Base-by-base conservation (phyloP, 208 protist species). In the Trypanosoma melophagium region DNA sequence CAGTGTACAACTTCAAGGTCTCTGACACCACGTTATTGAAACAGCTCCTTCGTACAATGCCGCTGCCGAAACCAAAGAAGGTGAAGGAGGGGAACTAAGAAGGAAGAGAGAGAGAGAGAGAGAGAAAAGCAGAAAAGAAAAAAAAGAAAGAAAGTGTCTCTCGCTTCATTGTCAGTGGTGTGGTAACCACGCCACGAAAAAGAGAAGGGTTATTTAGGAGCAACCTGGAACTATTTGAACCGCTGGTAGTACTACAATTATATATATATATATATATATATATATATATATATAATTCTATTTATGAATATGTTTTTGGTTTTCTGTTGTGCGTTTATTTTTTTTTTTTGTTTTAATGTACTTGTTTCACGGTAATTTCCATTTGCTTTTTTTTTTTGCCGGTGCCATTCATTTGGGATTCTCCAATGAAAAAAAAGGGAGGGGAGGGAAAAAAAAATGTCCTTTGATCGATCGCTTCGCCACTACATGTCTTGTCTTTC, bases 21-120 rank as follows among this genome's bases (percentile, higher is more conserved):
- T 81, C 79, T 51, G 90, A 95, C 70, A 90, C 82, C 2, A 60
- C 69, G 24, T 57, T 95, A 44, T 77, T 95, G 58, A 64, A 69
- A 17, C 66, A 76, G 54, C 79, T 95, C 47, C 71, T 95, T 65
- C 64, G 59, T 21, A 83, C 79, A 41, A 92, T 91, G 82, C 74
- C 82, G 22, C 38, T 83, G 12, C 83, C 89, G 19, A 89, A 89
- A 74, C 52, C 59, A 66, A 81, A 79, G 28, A 73, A 60, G 9
- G 25, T 17, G 1, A 60, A 55, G 13, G 31, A 17, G 10, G 9
- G 38, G 22, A 69, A 60, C 0, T 70, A 77, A 38, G 14, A 7
- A 9, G 0, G 53, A 52, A 12, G 31, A 45, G 19, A 61, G 28
- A 31, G 10, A 70, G 24, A 28, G 1, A 9, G 0, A 60, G 52